Base-by-base conservation (phyloP, 1,139 yeast species). In the Candida dubliniensis region DNA sequence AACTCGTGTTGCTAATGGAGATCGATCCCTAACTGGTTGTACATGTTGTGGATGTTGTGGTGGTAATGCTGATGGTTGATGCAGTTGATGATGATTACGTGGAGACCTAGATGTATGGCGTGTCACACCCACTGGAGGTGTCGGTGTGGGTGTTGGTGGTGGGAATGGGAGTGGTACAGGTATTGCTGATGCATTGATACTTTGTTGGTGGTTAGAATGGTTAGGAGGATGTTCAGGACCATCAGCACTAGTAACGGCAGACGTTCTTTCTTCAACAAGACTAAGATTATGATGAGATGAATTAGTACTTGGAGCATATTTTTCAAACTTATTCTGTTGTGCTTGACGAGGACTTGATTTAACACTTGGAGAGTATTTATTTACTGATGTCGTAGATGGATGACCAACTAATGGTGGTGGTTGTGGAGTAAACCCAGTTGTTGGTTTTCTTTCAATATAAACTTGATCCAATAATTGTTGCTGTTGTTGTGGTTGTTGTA, bases 281-380 rank as follows among this genome's bases (percentile, higher is more conserved):
- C 55, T 59, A 34, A 57, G 52, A 43, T 56, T 59, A 46, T 51
- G 61, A 2, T 65, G 58, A 1, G 67, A 61, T 1, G 60, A 54
- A 49, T 59, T 62, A 5, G 3, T 18, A 39, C 59, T 53, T 23
- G 67, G 64, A 2, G 68, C 64, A 53, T 68, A 68, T 45, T 56
- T 61, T 0, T 36, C 44, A 27, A 38, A 30, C 2, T 34, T 34
- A 24, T 24, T 13, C 15, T 41, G 35, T 18, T 39, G 43, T 12
- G 34, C 26, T 37, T 44, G 45, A 36, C 29, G 38, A 7, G 45
- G 42, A 14, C 43, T 41, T 24, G 38, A 25, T 32, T 33, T 43
- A 27, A 12, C 14, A 36, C 14, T 40, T 29, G 59, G 61, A 2
- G 61, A 50, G 47, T 59, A 60, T 42, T 55, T 59, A 11, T 42